Conservation (phyloP, 2,329 filamentous ascomycete species). For the Fusarium tanahbumbuense region DNA sequence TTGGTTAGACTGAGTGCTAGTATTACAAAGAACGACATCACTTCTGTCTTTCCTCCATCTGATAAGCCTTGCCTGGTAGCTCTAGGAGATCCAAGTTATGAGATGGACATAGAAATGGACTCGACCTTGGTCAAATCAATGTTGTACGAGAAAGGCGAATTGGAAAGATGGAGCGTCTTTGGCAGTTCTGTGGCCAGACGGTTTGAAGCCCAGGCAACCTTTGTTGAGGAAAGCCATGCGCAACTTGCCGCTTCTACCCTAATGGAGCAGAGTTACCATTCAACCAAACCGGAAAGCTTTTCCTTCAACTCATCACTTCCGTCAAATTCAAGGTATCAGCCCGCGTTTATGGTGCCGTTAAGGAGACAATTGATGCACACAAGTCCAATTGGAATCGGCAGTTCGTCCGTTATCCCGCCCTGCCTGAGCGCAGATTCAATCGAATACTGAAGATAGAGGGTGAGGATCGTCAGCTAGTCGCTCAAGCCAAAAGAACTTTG, state of each 20-base stretch:
- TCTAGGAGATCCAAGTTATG: slow-evolving; percentile 39
- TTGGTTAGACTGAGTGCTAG: slow-evolving; percentile 2
- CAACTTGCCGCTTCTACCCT: slow-evolving; percentile 49
- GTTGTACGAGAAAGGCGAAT: slow-evolving; percentile 47
- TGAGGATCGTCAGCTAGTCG: slow-evolving; percentile 3
- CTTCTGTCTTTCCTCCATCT: not conserved
- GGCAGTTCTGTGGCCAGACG: slow-evolving; percentile 47
- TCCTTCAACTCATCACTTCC: slow-evolving; percentile 51
- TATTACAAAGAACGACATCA: slow-evolving; percentile 16
- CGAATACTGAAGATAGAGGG: slow-evolving; percentile 25
- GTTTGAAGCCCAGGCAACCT: slow-evolving; percentile 55
- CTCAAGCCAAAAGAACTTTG: slow-evolving; percentile 3
- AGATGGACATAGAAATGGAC: slow-evolving; percentile 35
- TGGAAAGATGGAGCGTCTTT: slow-evolving; percentile 52
- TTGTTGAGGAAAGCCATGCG: slow-evolving; percentile 53
- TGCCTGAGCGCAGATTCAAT: slow-evolving; percentile 31
- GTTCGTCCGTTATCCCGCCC: slow-evolving; percentile 13
- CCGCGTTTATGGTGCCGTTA: slow-evolving; percentile 50
- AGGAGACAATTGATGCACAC: slow-evolving; percentile 45
- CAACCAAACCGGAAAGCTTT: slow-evolving; percentile 49
- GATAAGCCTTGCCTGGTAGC: not conserved
- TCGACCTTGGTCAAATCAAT: slow-evolving; percentile 45
- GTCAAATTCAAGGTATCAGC: slow-evolving; percentile 54
- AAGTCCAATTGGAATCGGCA: slow-evolving; percentile 48
- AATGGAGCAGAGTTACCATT: slow-evolving; percentile 49